A percentile compares a stretch with the other conserved stretches of the same genome.
Evolutionary conservation across 306 rosid species (phyloP).

Genomic region (Malus domestica): DNA sequence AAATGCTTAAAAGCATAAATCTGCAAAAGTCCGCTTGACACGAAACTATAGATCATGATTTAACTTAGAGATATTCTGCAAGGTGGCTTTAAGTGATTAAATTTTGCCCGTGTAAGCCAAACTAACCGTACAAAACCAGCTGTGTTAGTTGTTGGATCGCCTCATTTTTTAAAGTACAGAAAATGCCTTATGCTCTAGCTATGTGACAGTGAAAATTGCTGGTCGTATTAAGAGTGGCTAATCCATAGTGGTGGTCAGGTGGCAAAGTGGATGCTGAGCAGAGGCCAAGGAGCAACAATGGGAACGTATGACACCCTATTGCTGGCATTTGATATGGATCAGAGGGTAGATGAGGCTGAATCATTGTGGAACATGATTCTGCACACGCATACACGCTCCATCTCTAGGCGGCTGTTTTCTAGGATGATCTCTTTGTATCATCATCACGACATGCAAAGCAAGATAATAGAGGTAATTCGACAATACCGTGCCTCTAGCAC

Average conservation of each 20-base stretch:
- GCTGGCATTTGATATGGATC: conserved; percentile 76
- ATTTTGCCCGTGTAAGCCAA: background rate
- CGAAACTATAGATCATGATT: too few relatives aligned
- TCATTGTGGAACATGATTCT: conserved; percentile 92
- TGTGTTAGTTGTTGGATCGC: background rate
- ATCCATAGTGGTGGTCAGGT: conserved; percentile 40
- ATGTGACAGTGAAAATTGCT: background rate
- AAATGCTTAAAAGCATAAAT: background rate
- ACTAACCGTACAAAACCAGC: background rate
- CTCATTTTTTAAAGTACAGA: background rate
- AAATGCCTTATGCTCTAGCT: background rate
- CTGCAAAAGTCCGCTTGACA: background rate
- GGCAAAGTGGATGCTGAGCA: conserved; percentile 97
- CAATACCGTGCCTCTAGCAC: background rate
- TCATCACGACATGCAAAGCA: conserved; percentile 57
- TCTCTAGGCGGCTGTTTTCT: conserved; percentile 72
- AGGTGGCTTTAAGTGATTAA: background rate
- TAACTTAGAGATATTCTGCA: background rate
- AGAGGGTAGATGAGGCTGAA: conserved; percentile 89
- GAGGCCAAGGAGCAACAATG: conserved; percentile 92
- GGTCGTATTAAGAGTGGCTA: conserved; percentile 5
- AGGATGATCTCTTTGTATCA: conserved; percentile 81
- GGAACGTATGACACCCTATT: conserved; percentile 87
- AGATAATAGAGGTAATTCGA: conserved; percentile 56
- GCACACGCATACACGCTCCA: conserved; percentile 59